Percentiles rank a stretch among this genome's conserved stretches.
phyloP scores from a whole-genome alignment of 2,329 filamentous ascomycete species.

The Ilyonectria mors-panacis region DNA sequence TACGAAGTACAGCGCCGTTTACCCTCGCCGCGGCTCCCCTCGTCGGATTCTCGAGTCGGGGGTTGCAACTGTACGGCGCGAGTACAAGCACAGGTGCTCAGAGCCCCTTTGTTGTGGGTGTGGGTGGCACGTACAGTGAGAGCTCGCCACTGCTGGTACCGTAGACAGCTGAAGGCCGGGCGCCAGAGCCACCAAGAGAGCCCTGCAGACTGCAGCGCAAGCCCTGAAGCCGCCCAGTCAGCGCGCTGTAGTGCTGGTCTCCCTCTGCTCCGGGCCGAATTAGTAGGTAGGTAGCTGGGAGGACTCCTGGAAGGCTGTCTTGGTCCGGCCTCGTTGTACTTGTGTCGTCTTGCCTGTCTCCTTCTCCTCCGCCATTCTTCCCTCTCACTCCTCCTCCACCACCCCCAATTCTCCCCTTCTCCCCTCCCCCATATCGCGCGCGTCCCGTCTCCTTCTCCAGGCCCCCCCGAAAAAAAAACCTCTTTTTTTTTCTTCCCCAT shows the following conservation, averaged over 20 bases:
- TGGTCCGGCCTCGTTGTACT: background rate
- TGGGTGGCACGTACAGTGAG: too few species aligned
- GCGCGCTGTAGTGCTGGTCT: background rate
- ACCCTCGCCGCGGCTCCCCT: too few species aligned
- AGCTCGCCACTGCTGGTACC: background rate
- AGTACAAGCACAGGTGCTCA: background rate
- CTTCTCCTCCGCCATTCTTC: constrained; percentile 40
- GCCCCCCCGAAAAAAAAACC: constrained; percentile 43
- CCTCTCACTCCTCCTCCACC: constrained; percentile 41
- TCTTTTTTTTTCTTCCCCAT: constrained; percentile 47
- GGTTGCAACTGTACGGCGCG: too few species aligned
- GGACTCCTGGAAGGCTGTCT: constrained; percentile 22
- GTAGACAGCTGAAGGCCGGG: background rate
- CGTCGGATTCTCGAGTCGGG: too few species aligned
- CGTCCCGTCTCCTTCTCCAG: constrained; percentile 49
- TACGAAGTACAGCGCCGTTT: too few species aligned
- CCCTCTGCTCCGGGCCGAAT: background rate
- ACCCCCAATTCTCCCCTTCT: constrained; percentile 44
- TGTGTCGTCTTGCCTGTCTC: constrained; percentile 21
- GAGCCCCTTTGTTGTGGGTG: too few species aligned
- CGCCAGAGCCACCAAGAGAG: background rate
- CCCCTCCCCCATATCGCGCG: constrained; percentile 44
- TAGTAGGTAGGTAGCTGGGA: background rate
- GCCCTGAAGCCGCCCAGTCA: constrained; percentile 7
- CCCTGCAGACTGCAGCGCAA: background rate